phyloP scores from a whole-genome alignment of 2,329 filamentous ascomycete species.

The Penicillium decumbens region DNA sequence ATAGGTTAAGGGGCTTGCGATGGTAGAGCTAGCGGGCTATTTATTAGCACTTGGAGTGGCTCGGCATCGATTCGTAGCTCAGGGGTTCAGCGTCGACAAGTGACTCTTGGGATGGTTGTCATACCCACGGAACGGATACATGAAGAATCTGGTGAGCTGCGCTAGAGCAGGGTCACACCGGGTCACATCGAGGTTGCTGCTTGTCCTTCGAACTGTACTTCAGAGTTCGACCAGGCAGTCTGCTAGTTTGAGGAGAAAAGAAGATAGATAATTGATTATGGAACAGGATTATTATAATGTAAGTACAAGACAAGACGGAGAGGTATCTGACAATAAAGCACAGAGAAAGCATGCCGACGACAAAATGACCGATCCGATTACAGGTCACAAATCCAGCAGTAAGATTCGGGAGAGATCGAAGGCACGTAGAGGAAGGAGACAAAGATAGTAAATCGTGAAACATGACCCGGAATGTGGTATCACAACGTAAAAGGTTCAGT shows the following conservation, averaged over 20 bases:
- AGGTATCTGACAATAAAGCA: conserved; percentile 32
- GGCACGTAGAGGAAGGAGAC: not conserved
- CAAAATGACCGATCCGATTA: conserved; percentile 6
- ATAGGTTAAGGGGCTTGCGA: not conserved
- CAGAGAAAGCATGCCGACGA: conserved; percentile 16
- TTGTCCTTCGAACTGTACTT: not conserved
- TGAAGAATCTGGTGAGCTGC: not conserved
- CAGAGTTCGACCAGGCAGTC: not conserved
- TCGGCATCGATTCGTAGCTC: not conserved
- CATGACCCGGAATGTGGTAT: conserved; percentile 25
- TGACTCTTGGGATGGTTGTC: conserved; percentile 1
- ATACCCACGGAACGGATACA: conserved; percentile 3
- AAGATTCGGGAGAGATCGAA: conserved; percentile 1
- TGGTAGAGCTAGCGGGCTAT: not conserved
- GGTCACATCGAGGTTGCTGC: conserved; percentile 9
- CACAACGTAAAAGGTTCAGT: conserved; percentile 21
- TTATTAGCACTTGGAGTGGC: not conserved
- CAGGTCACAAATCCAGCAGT: conserved; percentile 3
- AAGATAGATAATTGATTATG: conserved; percentile 16
- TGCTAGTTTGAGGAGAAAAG: not conserved
- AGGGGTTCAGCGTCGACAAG: not conserved
- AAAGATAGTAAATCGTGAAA: conserved; percentile 22
- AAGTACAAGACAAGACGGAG: conserved; percentile 27
- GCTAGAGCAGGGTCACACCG: conserved; percentile 9
- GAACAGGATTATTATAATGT: conserved; percentile 24